Evolutionary conservation across 257 asterid species (phyloP).

Genomic region (Ilex aquifolium): DNA sequence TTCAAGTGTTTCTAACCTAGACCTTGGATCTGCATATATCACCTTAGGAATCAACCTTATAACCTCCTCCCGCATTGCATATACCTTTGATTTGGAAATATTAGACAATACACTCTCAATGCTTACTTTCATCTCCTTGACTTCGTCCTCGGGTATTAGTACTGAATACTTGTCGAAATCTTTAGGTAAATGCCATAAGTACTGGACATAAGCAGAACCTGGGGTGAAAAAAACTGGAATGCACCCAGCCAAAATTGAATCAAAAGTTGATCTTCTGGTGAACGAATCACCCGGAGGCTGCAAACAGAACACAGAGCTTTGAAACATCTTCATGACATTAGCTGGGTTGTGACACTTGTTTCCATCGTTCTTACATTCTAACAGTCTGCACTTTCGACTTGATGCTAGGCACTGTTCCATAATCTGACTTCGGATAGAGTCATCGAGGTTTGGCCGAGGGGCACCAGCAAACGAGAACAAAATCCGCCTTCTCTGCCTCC

Average conservation of each 20-base stretch:
- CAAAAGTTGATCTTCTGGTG: constrained; percentile 74
- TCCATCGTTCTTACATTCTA: constrained; percentile 47
- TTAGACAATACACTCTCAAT: constrained; percentile 43
- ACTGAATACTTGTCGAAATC: constrained; percentile 51
- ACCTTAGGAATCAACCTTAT: constrained; percentile 69
- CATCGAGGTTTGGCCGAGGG: constrained; percentile 53
- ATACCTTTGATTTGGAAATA: constrained; percentile 38
- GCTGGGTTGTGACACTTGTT: constrained; percentile 57
- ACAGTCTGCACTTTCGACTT: constrained; percentile 31
- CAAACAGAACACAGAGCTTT: constrained; percentile 57
- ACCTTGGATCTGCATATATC: constrained; percentile 56
- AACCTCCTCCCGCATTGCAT: constrained; percentile 67
- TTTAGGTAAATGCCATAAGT: constrained; percentile 72
- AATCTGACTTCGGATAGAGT: constrained; percentile 56
- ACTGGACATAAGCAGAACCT: constrained; percentile 73
- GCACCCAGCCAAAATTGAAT: constrained; percentile 77
- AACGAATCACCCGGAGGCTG: constrained; percentile 89
- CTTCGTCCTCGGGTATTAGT: constrained; percentile 58
- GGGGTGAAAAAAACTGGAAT: constrained; percentile 84
- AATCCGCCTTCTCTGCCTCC: constrained; percentile 33
- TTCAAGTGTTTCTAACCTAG: constrained; percentile 33
- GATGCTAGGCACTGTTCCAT: constrained; percentile 57
- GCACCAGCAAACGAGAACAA: constrained; percentile 71
- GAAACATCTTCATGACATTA: constrained; percentile 57
- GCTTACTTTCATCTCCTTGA: constrained; percentile 40